Evolutionary conservation across 805 yeast species (phyloP).

Genomic region (Jamesozyma rosinii): DNA sequence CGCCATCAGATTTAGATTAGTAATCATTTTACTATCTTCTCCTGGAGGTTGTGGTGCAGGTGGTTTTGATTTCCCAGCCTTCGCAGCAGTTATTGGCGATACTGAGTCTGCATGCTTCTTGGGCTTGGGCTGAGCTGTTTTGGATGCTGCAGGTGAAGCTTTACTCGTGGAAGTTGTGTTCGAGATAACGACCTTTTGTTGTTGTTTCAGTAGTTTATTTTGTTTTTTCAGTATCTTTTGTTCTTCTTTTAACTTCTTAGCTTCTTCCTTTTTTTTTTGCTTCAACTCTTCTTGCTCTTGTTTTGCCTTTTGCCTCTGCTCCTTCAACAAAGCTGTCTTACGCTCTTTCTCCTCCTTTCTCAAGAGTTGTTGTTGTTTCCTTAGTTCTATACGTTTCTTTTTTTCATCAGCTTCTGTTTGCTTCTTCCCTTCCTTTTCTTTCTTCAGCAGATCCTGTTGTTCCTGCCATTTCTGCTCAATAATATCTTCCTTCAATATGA

Average conservation of each 20-base stretch:
- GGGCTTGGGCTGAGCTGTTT: background rate
- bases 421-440: conserved; percentile 31
- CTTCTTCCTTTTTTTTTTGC: conserved; percentile 15
- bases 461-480: conserved; percentile 42
- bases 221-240: conserved; percentile 9
- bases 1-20: conserved; percentile 76
- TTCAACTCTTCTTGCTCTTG: conserved; percentile 14
- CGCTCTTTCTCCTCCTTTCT: conserved; percentile 22
- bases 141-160: background rate
- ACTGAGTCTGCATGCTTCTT: background rate
- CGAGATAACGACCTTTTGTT: background rate
- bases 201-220: conserved; percentile 1
- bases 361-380: conserved; percentile 18
- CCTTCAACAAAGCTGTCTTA: conserved; percentile 12
- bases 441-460: conserved; percentile 32
- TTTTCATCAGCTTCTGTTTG: conserved; percentile 29
- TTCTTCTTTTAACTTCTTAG: conserved; percentile 17
- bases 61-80: conserved; percentile 7
- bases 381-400: conserved; percentile 19
- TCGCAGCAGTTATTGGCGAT: background rate
- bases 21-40: conserved; percentile 66
- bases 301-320: conserved; percentile 18
- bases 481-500: conserved; percentile 76
- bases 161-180: background rate
- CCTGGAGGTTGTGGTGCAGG: background rate